These are phyloP conservation scores for Neophaeococcomyces mojaviensis DNA, from an alignment of 2,329 filamentous ascomycete species.

Conservation along the genomic window DNA sequence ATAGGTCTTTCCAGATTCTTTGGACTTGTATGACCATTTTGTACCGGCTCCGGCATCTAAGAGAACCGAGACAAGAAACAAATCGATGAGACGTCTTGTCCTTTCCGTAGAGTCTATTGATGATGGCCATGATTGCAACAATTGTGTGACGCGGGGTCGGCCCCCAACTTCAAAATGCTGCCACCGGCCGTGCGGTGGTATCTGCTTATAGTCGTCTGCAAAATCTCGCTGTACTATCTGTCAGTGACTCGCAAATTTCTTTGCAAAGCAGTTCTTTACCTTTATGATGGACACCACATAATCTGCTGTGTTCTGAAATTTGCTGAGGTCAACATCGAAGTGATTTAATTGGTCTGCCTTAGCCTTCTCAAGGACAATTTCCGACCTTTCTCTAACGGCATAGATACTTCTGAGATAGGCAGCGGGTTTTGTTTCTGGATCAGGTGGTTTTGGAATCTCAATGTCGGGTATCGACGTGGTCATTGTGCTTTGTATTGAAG, in stretches of 20 bases:
- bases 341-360: constrained; percentile 70
- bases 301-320: constrained; percentile 72
- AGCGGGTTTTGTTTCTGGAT: constrained; percentile 79
- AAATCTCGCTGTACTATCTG: constrained; percentile 55
- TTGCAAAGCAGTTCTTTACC: constrained; percentile 42
- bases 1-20: constrained; percentile 76
- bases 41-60: constrained; percentile 74
- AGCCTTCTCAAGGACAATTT: constrained; percentile 67
- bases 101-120: constrained; percentile 58
- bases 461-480: constrained; percentile 51
- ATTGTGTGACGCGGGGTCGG: constrained; percentile 40
- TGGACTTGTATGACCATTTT: constrained; percentile 86
- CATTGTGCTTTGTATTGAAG: constrained; percentile 11
- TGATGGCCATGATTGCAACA: constrained; percentile 42
- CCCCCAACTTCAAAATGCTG: constrained; percentile 56
- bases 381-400: constrained; percentile 73
- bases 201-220: constrained; percentile 59
- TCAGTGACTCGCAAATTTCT: neutral
- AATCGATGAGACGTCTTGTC: constrained; percentile 50
- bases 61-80: constrained; percentile 56
- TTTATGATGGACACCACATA: constrained; percentile 94
- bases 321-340: constrained; percentile 80
- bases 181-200: constrained; percentile 70
- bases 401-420: constrained; percentile 86
- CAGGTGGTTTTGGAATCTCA: constrained; percentile 74